Evolutionary conservation across 371 early-diverging fungal species (phyloP).

Genomic region (Actinomortierella wolfii): DNA sequence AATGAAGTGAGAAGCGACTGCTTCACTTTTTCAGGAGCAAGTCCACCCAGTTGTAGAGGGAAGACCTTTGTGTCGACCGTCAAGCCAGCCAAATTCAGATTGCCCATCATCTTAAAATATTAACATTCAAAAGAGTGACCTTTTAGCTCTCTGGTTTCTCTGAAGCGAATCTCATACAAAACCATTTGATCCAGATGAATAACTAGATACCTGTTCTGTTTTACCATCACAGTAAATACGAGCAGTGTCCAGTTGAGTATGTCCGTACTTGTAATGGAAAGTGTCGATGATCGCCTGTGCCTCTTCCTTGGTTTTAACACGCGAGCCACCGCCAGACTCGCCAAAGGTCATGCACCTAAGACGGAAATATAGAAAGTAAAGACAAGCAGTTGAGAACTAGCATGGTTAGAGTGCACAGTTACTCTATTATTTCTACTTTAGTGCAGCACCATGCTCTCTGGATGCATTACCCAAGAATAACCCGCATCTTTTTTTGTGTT

Average conservation of each 20-base stretch:
- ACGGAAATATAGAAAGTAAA: not conserved
- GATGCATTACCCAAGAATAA: too few relatives aligned
- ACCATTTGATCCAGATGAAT: too few relatives aligned
- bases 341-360: conserved; percentile 41
- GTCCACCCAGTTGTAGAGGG: conserved; percentile 58
- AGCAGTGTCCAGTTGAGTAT: conserved; percentile 35
- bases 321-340: conserved; percentile 25
- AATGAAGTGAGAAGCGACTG: conserved; percentile 46
- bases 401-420: too few relatives aligned
- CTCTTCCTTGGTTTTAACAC: conserved; percentile 29
- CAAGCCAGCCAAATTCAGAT: conserved; percentile 25
- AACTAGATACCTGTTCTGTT: conserved; percentile 11
- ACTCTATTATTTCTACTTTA: too few relatives aligned
- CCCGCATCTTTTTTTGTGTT: too few relatives aligned
- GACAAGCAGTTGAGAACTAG: too few relatives aligned
- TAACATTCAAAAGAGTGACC: too few relatives aligned
- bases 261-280: conserved; percentile 22
- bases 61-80: conserved; percentile 58
- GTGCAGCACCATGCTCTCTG: too few relatives aligned
- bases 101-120: conserved; percentile 22
- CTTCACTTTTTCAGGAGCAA: conserved; percentile 53
- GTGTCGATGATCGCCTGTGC: conserved; percentile 24
- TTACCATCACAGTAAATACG: conserved; percentile 37
- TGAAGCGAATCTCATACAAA: too few relatives aligned
- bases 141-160: too few relatives aligned